Conservation (phyloP, 1,139 yeast genomes). For the Taphrina sp. region DNA sequence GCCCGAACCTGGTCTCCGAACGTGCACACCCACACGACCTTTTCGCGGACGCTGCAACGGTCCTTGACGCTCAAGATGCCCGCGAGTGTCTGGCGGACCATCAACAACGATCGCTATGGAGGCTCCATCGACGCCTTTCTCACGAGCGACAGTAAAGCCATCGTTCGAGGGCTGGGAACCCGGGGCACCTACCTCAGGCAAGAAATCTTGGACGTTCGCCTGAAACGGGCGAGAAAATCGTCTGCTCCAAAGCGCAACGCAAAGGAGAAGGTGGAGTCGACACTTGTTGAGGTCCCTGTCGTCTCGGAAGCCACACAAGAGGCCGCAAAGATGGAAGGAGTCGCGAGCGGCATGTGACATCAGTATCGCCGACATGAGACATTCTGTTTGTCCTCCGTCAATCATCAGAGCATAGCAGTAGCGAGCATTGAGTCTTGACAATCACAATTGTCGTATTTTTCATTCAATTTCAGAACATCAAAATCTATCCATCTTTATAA, state of each 20-base stretch:
- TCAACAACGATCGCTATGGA: conserved; percentile 5
- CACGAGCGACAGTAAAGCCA: conserved; percentile 7
- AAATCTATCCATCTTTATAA: too few relatives aligned
- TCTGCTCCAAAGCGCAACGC: background rate
- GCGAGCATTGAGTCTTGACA: too few relatives aligned
- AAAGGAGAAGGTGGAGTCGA: background rate
- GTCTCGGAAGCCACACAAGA: background rate
- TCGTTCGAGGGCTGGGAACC: conserved; percentile 5
- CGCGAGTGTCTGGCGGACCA: conserved; percentile 23
- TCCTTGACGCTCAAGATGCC: conserved; percentile 61
- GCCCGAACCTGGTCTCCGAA: conserved; percentile 80
- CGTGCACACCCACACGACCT: conserved; percentile 66
- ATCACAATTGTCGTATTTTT: too few relatives aligned
- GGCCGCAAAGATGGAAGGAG: conserved; percentile 10
- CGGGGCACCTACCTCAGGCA: conserved; percentile 12
- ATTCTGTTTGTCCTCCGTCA: too few relatives aligned
- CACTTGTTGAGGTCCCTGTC: background rate
- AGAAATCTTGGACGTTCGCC: background rate
- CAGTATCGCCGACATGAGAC: too few relatives aligned
- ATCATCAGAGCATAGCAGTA: too few relatives aligned
- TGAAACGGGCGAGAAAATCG: background rate
- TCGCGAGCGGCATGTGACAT: conserved; percentile 15
- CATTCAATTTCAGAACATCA: too few relatives aligned
- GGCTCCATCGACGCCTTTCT: conserved; percentile 21
- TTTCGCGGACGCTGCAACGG: conserved; percentile 75